phyloP scores from a whole-genome alignment of 2,329 filamentous ascomycete species.

The Saccharata proteae region DNA sequence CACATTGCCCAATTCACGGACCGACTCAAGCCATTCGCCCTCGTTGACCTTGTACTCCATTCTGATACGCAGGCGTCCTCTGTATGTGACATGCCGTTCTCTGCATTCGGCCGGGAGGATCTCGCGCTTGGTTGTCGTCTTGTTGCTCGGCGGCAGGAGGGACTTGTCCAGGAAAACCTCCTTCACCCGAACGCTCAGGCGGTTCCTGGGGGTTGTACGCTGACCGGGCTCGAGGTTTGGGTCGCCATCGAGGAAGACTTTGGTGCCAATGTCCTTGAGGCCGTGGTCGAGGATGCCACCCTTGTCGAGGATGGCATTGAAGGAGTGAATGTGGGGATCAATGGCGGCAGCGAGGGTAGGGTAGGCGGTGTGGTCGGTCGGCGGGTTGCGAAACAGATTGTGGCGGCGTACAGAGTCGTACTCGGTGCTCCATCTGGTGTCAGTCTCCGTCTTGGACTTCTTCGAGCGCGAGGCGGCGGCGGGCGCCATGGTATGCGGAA shows the following conservation, averaged over 20 bases:
- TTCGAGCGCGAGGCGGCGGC: constrained; percentile 3
- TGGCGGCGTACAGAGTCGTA: constrained; percentile 81
- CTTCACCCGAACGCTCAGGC: constrained; percentile 64
- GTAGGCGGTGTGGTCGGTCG: constrained; percentile 76
- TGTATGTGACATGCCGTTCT: constrained; percentile 84
- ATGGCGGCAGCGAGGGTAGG: constrained; percentile 78
- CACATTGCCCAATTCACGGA: constrained; percentile 75
- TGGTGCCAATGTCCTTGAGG: constrained; percentile 79
- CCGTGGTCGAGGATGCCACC: constrained; percentile 64
- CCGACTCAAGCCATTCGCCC: constrained; percentile 69
- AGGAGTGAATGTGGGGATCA: constrained; percentile 85
- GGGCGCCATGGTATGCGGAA: constrained; percentile 5
- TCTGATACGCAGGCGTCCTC: constrained; percentile 70
- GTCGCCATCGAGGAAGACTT: constrained; percentile 74
- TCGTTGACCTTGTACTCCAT: constrained; percentile 82
- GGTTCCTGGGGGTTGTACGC: constrained; percentile 53
- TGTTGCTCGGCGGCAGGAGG: constrained; percentile 67
- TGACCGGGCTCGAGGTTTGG: constrained; percentile 39
- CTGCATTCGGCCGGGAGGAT: constrained; percentile 87
- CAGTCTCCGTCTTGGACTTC: constrained; percentile 16
- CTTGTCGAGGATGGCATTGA: constrained; percentile 75
- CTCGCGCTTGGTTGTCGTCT: constrained; percentile 66
- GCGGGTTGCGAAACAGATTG: constrained; percentile 77
- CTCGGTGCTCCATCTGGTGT: constrained; percentile 68
- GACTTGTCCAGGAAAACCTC: constrained; percentile 76